These are phyloP conservation scores for Pouteria campechiana DNA, from an alignment of 179 eudicot species.

Conservation along the genomic window DNA sequence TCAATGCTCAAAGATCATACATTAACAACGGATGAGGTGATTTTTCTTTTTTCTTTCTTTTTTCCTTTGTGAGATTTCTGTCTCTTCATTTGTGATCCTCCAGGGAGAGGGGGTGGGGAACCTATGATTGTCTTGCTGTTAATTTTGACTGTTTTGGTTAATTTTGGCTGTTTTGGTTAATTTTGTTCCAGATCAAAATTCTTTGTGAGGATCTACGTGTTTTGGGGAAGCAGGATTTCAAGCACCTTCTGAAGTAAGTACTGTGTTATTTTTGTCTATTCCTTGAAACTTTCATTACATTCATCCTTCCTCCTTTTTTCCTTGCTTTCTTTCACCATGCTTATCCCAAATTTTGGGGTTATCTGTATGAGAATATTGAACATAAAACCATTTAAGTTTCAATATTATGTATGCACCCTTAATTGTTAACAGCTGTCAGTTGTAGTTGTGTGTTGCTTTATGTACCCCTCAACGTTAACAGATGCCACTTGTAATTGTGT, in stretches of 20 bases:
- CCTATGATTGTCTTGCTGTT: neutral
- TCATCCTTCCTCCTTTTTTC: neutral
- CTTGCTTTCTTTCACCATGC: slow-evolving; percentile 1
- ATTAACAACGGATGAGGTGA: slow-evolving; percentile 82
- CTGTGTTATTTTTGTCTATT: neutral
- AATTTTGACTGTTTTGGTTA: slow-evolving; percentile 4
- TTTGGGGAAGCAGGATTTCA: slow-evolving; percentile 85
- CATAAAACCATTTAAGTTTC: no score
- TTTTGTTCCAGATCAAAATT: slow-evolving; percentile 47
- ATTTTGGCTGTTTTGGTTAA: no score
- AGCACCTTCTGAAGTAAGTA: slow-evolving; percentile 76
- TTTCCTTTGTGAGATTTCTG: neutral
- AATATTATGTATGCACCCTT: no score
- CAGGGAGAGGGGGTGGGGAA: no score
- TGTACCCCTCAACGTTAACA: no score
- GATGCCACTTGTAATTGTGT: no score
- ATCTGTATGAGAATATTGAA: no score
- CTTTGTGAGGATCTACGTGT: slow-evolving; percentile 89
- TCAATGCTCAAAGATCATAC: slow-evolving; percentile 54
- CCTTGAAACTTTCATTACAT: neutral
- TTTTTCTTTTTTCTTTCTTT: slow-evolving; percentile 2
- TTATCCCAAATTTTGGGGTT: no score
- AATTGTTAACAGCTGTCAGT: no score
- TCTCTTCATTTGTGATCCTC: neutral
- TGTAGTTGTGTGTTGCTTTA: no score